A percentile compares a stretch with the other conserved stretches of the same genome.
Evolutionary conservation across 805 yeast species (phyloP).

Genomic region (Yamadazyma olivae): DNA sequence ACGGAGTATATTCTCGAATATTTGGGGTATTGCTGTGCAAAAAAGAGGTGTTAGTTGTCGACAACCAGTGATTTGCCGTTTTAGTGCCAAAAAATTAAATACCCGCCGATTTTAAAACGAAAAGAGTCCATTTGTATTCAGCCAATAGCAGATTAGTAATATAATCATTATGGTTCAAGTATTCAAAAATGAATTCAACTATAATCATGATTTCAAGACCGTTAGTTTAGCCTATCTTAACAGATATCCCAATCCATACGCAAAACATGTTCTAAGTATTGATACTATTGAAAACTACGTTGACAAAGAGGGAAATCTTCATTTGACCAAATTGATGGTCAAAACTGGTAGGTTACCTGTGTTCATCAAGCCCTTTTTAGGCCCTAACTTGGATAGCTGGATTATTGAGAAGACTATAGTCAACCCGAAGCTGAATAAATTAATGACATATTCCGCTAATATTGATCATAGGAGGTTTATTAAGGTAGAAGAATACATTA

Average conservation of each 20-base stretch:
- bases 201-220: slow-evolving; percentile 57
- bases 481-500: slow-evolving; percentile 73
- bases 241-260: slow-evolving; percentile 68
- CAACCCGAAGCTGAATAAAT: slow-evolving; percentile 52
- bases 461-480: slow-evolving; percentile 79
- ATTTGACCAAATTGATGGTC: slow-evolving; percentile 68
- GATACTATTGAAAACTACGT: slow-evolving; percentile 68
- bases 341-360: slow-evolving; percentile 79
- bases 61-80: no score
- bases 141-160: no score
- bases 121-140: no score
- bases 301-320: slow-evolving; percentile 60
- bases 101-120: no score
- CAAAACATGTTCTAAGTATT: slow-evolving; percentile 78
- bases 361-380: slow-evolving; percentile 75
- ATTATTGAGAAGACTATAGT: slow-evolving; percentile 75
- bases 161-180: slow-evolving; percentile 44
- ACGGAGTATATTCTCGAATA: no score
- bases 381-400: slow-evolving; percentile 70
- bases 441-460: slow-evolving; percentile 75
- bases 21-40: no score
- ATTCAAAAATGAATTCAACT: slow-evolving; percentile 28
- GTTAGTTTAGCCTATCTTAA: slow-evolving; percentile 73
- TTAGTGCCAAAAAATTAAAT: no score
- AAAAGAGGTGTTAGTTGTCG: no score